Conservation (phyloP, 139 green algal species). For the Raphidocelis subcapitata region DNA sequence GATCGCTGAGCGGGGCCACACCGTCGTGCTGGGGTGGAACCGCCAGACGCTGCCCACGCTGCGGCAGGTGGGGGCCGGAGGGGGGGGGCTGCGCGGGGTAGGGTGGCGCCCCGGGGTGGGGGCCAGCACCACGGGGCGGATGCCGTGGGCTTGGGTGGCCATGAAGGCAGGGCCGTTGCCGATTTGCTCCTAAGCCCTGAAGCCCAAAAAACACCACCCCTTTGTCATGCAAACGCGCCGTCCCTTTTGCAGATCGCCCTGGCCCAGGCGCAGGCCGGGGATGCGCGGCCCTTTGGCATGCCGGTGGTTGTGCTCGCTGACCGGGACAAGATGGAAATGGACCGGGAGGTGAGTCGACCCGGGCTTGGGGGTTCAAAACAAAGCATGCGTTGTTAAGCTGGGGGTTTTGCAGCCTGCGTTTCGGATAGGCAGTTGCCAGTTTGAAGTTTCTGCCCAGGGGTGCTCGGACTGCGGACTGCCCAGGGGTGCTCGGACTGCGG, state of each 20-base stretch:
- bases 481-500: too few species aligned
- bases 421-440: too few species aligned
- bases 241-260: constrained; percentile 25
- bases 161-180: not conserved
- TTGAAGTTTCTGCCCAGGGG: too few species aligned
- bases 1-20: constrained; percentile 40
- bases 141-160: not conserved
- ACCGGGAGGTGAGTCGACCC: constrained; percentile 9
- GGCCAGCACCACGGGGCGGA: not conserved
- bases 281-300: constrained; percentile 8
- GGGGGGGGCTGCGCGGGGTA: not conserved
- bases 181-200: not conserved
- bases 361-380: not conserved
- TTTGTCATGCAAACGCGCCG: too few species aligned
- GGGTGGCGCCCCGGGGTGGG: not conserved
- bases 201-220: too few species aligned
- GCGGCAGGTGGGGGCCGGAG: constrained; percentile 19
- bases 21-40: constrained; percentile 43
- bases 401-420: too few species aligned
- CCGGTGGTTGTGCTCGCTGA: constrained; percentile 47
- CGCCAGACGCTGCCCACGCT: constrained; percentile 30
- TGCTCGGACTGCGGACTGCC: too few species aligned
- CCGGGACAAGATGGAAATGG: constrained; percentile 35
- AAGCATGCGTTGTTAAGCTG: not conserved
- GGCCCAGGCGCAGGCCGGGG: constrained; percentile 3